Base-by-base conservation (phyloP, 2,329 filamentous ascomycete genomes). In the Aspergillus candidus region DNA sequence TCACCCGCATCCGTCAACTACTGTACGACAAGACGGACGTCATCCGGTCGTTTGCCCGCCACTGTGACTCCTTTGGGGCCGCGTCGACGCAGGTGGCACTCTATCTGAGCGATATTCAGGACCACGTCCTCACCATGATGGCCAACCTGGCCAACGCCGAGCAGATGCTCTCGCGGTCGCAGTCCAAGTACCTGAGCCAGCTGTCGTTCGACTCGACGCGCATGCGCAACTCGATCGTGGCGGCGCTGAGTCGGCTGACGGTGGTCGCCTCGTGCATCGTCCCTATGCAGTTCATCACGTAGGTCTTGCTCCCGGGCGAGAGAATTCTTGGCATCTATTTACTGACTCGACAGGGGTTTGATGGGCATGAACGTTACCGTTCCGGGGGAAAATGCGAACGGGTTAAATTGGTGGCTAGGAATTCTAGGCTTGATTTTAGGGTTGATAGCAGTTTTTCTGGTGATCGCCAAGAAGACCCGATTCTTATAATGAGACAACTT, bases 41-140 rank as follows among this genome's bases (percentile, higher is more conserved):
- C 42, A 86, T 97, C 57, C 88, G 86, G 56, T 88, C 88, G 30
- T 97, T 97, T 61, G 93, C 90, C 32, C 96, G 96, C 72, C 87
- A 91, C 43, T 96, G 91, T 78, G 96, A 94, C 63, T 88, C 91
- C 72, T 83, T 86, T 52, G 86, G 94, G 35, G 91, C 90, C 1
- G 88, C 91, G 5, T 84, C 88, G 14, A 89, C 90, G 71, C 89
- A 96, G 60, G 94, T 97, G 49, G 89, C 88, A 15, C 78, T 96
- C 59, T 96, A 96, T 62, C 79, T 97, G 27, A 87, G 87, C 57
- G 91, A 97, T 68, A 95, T 96, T 51, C 90, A 96, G 67, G 91
- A 97, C 67, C 91, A 97, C 76, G 89, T 96, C 44, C 85, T 96
- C 47, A 96, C 91, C 31, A 96, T 96, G 90, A 91, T 94, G 76